phyloP scores from a whole-genome alignment of 2,329 filamentous ascomycete species.

The Apiospora pterosperma region DNA sequence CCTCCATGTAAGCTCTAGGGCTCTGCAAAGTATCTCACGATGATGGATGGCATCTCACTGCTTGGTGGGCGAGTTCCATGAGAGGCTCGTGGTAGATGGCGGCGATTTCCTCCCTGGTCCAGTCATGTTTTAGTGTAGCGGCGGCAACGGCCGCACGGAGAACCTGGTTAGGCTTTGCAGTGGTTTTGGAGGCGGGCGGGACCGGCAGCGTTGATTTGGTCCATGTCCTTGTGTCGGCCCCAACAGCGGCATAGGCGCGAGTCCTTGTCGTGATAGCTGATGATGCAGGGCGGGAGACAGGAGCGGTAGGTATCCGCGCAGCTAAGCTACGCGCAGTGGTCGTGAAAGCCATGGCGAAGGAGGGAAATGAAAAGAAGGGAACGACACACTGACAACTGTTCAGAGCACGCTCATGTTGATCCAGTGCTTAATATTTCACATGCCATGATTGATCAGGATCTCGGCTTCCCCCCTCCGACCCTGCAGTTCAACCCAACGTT shows the following conservation, averaged over 20 bases:
- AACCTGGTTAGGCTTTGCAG: slow-evolving; percentile 20
- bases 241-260: background rate
- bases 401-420: background rate
- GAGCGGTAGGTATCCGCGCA: background rate
- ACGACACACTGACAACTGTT: background rate
- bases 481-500: background rate
- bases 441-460: background rate
- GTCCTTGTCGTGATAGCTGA: background rate
- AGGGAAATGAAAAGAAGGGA: background rate
- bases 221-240: background rate
- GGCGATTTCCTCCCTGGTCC: slow-evolving; percentile 78
- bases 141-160: slow-evolving; percentile 56
- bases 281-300: background rate
- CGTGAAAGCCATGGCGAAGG: background rate
- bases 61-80: slow-evolving; percentile 73
- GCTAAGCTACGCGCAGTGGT: background rate
- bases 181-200: background rate
- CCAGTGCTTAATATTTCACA: background rate
- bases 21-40: background rate
- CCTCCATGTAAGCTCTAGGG: slow-evolving; percentile 6
- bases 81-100: slow-evolving; percentile 79
- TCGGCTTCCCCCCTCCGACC: background rate
- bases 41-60: slow-evolving; percentile 46
- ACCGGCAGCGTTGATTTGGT: background rate
- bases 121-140: slow-evolving; percentile 62